Base-by-base conservation (phyloP, 768 basidiomycete species). In the Gyrodon lividus region DNA sequence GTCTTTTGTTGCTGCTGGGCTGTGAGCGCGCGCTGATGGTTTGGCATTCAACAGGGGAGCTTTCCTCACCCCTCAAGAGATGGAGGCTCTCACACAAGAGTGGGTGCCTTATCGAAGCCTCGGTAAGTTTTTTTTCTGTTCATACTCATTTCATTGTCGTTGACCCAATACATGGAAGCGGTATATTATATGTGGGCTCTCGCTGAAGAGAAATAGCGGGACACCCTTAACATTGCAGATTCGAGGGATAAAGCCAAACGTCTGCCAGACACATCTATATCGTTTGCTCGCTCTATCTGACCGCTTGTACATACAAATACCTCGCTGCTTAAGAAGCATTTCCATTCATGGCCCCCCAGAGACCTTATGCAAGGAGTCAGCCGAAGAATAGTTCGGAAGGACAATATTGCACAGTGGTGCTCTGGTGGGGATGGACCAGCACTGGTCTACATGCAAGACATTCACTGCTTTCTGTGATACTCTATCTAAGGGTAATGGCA, bases 111-210 rank as follows among this genome's bases (percentile, higher is more conserved):
- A 89, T 63, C 74, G 91, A 59, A 90, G 87, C 60, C 54, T 94
- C 26, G 92, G 88, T 87, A 59, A 52, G 80, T 67, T 42, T 46
- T 26, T 6, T 28, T 23, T 30, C 30, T 31, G 22, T 9, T 9
- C 35, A 37, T 26, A 24, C 38, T 47, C 3, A 9, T 23, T 26
- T 43, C 24, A 28, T 13, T 30, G 43, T 48, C 23, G 39, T 16
- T 7, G 26, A 51, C 10, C 26, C 57, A 20, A 37, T 38, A 28
- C 7, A 31, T 40, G 40, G 26, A 56, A 87, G 86, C 80, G 46
- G 86, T 89, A 20, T 92, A 87, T 68, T 92, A 89, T 69, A 92
- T 92, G 89, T 94, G 91, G 91, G 80, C 86, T 2, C 73, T 91
- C 49, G 80, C 83, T 8, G 80, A 83, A 51, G 65, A 69, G 16